phyloP scores from a whole-genome alignment of 129 eudicot species.

The Artemisia argyi region DNA sequence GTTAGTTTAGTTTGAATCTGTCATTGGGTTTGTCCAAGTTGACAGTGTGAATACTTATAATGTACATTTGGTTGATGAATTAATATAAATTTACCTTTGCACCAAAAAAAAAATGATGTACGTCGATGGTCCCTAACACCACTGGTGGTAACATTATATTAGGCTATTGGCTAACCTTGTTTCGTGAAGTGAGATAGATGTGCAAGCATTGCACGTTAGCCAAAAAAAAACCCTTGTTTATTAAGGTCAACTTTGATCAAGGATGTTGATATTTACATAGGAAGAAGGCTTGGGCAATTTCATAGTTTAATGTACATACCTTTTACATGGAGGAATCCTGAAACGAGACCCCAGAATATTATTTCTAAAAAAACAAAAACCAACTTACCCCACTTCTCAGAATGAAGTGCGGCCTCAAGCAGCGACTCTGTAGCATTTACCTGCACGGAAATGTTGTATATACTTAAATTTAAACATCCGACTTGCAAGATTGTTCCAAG shows the following conservation, averaged over 20 bases:
- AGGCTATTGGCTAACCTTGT: too few relatives aligned
- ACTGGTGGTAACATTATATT: too few relatives aligned
- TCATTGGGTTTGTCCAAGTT: too few relatives aligned
- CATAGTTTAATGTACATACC: slow-evolving; percentile 59
- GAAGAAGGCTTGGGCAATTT: slow-evolving; percentile 4
- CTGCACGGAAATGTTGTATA: slow-evolving; percentile 43
- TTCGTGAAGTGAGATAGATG: too few relatives aligned
- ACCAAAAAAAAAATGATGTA: slow-evolving; percentile 41
- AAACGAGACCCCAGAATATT: slow-evolving; percentile 71
- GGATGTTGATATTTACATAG: slow-evolving; percentile 11
- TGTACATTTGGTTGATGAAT: too few relatives aligned
- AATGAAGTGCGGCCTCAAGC: slow-evolving; percentile 51
- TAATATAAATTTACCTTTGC: too few relatives aligned
- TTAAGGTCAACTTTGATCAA: background rate
- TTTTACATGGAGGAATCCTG: slow-evolving; percentile 79
- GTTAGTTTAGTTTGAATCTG: too few relatives aligned
- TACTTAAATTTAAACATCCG: background rate
- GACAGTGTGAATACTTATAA: too few relatives aligned
- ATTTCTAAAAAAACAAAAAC: slow-evolving; percentile 78
- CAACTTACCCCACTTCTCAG: slow-evolving; percentile 72
- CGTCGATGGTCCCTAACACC: too few relatives aligned
- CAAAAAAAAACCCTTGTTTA: too few relatives aligned
- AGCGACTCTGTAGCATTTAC: slow-evolving; percentile 49
- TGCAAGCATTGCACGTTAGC: too few relatives aligned
- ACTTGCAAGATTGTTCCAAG: slow-evolving; percentile 11